These are phyloP conservation scores for Discostella stelligera DNA, from an alignment of 352 stramenopile species.

Conservation along the genomic window DNA sequence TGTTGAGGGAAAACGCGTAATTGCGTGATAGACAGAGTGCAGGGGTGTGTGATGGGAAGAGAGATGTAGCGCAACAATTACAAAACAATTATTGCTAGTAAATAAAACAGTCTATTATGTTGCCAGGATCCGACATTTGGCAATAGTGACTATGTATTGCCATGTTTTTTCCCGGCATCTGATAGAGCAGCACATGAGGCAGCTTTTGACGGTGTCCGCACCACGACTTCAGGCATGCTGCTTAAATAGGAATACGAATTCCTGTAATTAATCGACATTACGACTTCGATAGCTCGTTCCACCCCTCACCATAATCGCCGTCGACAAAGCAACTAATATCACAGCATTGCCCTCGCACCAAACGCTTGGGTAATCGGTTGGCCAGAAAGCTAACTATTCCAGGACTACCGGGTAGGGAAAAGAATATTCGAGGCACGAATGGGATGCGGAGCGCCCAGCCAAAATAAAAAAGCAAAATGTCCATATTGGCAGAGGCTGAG, in stretches of 20 bases:
- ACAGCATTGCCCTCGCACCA: slow-evolving; percentile 56
- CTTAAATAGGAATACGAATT: too few species aligned
- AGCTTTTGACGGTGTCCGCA: too few species aligned
- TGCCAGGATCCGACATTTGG: too few species aligned
- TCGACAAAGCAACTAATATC: slow-evolving; percentile 58
- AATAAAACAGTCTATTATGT: background rate
- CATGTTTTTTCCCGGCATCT: too few species aligned
- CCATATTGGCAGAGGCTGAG: slow-evolving; percentile 61
- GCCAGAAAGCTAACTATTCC: slow-evolving; percentile 59
- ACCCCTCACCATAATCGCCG: slow-evolving; percentile 58
- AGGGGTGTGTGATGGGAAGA: background rate
- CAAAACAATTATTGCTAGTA: background rate
- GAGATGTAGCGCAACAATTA: background rate
- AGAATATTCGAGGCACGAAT: slow-evolving; percentile 52
- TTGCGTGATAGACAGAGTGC: background rate
- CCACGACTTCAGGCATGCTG: too few species aligned
- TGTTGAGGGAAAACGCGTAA: slow-evolving; percentile 84
- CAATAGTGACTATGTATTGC: too few species aligned
- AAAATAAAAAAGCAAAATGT: slow-evolving; percentile 71
- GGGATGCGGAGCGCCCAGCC: slow-evolving; percentile 65
- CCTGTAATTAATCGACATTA: background rate
- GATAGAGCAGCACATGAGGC: too few species aligned
- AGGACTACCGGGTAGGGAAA: slow-evolving; percentile 52
- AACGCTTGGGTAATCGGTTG: slow-evolving; percentile 65
- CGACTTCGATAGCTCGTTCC: slow-evolving; percentile 59